Conservation (phyloP, 179 eudicot genomes). For the Patellifolia procumbens region DNA sequence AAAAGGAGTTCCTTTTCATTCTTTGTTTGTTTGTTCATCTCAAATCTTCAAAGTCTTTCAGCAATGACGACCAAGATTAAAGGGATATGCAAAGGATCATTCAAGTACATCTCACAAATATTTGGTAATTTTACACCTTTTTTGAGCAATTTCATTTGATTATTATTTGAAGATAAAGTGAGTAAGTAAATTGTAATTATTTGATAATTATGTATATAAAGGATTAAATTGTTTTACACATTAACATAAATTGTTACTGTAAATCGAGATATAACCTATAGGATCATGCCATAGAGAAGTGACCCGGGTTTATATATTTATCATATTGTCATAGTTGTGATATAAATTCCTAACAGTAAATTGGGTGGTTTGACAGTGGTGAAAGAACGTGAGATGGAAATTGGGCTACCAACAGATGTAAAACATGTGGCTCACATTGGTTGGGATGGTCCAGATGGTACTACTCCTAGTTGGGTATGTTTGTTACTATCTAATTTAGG, state of each 20-base stretch:
- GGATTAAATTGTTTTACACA: no score
- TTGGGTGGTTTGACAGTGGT: constrained; percentile 37
- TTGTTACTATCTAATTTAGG: background rate
- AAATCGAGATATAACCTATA: no score
- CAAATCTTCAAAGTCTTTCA: constrained; percentile 13
- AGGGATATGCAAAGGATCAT: constrained; percentile 66
- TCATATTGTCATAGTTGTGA: no score
- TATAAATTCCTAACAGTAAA: no score
- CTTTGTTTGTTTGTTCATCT: constrained; percentile 1
- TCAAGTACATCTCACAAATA: constrained; percentile 65
- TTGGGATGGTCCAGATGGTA: constrained; percentile 73
- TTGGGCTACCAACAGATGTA: constrained; percentile 88
- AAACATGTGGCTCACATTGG: constrained; percentile 93
- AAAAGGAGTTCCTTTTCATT: constrained; percentile 5
- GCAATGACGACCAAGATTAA: constrained; percentile 60
- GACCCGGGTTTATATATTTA: no score
- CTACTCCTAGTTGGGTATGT: constrained; percentile 79
- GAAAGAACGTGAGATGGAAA: constrained; percentile 75
- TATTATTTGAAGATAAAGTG: background rate
- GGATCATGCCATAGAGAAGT: no score
- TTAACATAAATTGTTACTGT: no score
- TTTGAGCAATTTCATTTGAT: no score
- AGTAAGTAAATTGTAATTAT: no score
- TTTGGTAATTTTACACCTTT: constrained; percentile 43
- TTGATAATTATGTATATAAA: no score